Percentiles rank a stretch among this genome's conserved stretches.
phyloP scores from a whole-genome alignment of 768 basidiomycete species.

The Psilocybe cyanescens region DNA sequence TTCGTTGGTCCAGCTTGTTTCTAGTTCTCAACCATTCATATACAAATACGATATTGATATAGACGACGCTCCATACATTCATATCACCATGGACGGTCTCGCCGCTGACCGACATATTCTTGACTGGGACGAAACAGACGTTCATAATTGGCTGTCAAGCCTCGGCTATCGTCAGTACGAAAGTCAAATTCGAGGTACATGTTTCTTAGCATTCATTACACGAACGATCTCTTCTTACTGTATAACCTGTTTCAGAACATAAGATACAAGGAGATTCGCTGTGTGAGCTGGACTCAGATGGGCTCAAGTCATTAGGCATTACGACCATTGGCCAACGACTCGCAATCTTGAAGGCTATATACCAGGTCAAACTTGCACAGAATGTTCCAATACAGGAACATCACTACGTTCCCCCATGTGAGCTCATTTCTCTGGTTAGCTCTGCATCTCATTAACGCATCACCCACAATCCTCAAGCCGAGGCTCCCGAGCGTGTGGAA shows the following conservation, averaged over 20 bases:
- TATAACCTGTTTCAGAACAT: slow-evolving; percentile 55
- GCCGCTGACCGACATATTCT: slow-evolving; percentile 42
- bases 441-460: slow-evolving; percentile 2
- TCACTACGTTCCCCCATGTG: slow-evolving; percentile 90
- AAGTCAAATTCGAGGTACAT: slow-evolving; percentile 72
- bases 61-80: neutral
- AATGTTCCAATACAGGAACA: slow-evolving; percentile 82
- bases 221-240: neutral
- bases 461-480: slow-evolving; percentile 28
- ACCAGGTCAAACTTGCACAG: slow-evolving; percentile 84
- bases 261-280: slow-evolving; percentile 92
- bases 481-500: slow-evolving; percentile 33
- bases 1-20: slow-evolving; percentile 7
- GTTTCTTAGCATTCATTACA: slow-evolving; percentile 14
- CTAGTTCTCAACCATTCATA: slow-evolving; percentile 1
- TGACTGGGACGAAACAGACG: slow-evolving; percentile 80
- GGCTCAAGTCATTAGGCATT: slow-evolving; percentile 86
- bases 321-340: slow-evolving; percentile 91
- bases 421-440: slow-evolving; percentile 27
- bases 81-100: slow-evolving; percentile 37
- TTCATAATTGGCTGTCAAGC: slow-evolving; percentile 75
- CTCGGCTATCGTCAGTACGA: slow-evolving; percentile 90
- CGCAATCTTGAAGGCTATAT: slow-evolving; percentile 90
- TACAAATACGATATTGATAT: neutral
- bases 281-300: slow-evolving; percentile 80